Conservation (phyloP, 306 rosid species). For the Hippophae tibetana region DNA sequence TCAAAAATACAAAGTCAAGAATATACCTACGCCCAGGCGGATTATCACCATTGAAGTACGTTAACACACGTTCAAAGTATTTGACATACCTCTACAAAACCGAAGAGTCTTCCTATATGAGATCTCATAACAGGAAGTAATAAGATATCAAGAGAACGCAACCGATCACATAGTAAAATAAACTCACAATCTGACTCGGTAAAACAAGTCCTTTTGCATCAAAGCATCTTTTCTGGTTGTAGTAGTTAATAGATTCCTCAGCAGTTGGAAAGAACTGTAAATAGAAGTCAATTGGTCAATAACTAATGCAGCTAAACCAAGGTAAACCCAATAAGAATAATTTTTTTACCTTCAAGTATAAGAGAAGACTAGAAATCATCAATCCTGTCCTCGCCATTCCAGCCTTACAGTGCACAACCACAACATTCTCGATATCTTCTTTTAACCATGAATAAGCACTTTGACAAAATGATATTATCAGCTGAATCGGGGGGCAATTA, state of each 20-base stretch:
- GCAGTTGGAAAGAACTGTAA: constrained; percentile 93
- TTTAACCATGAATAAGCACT: constrained; percentile 98
- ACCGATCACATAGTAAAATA: constrained; percentile 17
- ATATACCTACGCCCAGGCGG: constrained; percentile 88
- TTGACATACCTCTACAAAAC: constrained; percentile 73
- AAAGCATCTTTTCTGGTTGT: constrained; percentile 89
- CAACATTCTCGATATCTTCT: constrained; percentile 91
- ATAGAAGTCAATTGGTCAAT: constrained; percentile 10
- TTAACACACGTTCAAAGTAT: constrained; percentile 78
- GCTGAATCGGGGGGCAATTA: constrained; percentile 85
- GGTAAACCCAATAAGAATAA: constrained; percentile 16
- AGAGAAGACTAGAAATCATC: constrained; percentile 96
- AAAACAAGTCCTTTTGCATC: constrained; percentile 91
- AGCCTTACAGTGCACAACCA: constrained; percentile 98
- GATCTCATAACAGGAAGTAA: constrained; percentile 3
- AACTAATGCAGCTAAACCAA: constrained; percentile 11
- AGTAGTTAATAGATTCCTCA: constrained; percentile 95
- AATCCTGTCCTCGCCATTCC: constrained; percentile 99
- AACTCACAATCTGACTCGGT: constrained; percentile 97
- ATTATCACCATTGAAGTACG: constrained; percentile 81
- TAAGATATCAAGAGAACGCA: constrained; percentile 8
- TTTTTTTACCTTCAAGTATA: constrained; percentile 64
- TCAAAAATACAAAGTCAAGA: constrained; percentile 10
- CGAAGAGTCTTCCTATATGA: not conserved
- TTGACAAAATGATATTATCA: constrained; percentile 76